Base-by-base conservation (phyloP, 1,284 basidiomycete species). In the Takashimella tepidaria region DNA sequence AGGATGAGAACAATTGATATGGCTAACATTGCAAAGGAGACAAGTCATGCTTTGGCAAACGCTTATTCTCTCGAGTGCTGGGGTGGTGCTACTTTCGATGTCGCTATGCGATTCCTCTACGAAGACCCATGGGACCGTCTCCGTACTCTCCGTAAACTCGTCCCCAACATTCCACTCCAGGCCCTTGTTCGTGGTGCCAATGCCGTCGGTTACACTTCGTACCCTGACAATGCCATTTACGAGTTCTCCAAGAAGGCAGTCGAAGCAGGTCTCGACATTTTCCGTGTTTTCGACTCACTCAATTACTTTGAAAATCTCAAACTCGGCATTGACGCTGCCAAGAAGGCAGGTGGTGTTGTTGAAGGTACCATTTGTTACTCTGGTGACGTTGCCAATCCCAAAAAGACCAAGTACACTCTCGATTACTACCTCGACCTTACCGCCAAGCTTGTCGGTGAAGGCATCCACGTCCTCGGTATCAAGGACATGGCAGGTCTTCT, bases 401-500 rank as follows among this genome's bases (percentile, higher is more conserved):
- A 88, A 77, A 92, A 93, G 79, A 92, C 83, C 65, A 99, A 99
- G 80, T 99, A 99, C 80, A 98, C 95, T 23, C 81, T 99, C 51
- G 80, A 97, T 72, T 99, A 99, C 81, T 99, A 99, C 79, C 83
- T 98, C 64, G 86, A 96, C 80, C 92, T 99, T 73, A 85, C 96
- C 59, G 86, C 93, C 65, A 82, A 97, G 78, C 86, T 98, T 51
- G 92, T 98, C 59, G 80, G 84, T 53, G 92, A 96, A 73, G 96
- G 96, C 47, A 92, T 99, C 67, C 96, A 99, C 77, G 87, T 99
- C 52, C 83, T 99, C 57, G 90, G 92, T 75, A 90, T 99, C 78
- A 99, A 99, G 81, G 96, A 99, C 73, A 99, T 99, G 96, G 96
- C 96, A 59, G 96, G 96, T 74, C 78, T 99, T 49, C 81, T 99